Base-by-base conservation (phyloP, 1,139 yeast genomes). In the Scheffersomyces segobiensis region DNA sequence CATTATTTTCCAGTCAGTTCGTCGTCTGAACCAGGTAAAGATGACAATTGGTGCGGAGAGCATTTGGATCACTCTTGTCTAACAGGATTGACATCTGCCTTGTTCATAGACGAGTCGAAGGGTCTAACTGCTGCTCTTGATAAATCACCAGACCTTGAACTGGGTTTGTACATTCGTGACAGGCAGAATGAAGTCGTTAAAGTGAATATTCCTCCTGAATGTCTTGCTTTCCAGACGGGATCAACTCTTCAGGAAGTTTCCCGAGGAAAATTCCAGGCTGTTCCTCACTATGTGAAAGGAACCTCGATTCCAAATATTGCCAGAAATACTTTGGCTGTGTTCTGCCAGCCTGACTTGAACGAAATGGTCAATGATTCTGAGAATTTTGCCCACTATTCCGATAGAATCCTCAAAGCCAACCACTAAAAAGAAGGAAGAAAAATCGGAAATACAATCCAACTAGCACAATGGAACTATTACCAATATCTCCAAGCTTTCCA, bases 181-280 rank as follows among this genome's bases (percentile, higher is more conserved):
- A 74, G 90, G 50, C 69, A 70, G 6, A 82, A 84, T 12, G 69
- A 75, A 3, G 68, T 76, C 2, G 82, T 82, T 24, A 82, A 84
- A 60, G 87, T 86, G n/a, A 69, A 73, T 49, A 86, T 87, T 51
- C 89, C 90, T 0, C 63, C 67, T 3, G 83, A 85, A 62, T 82
- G 87, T 61, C 68, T 87, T 42, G 89, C 89, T 0, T 86, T 87
- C 67, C 90, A 87, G 66, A 85, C 89, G 0, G 91, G 91, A 1
- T 77, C 85, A n/a, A 85, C 89, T 0, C 72, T 87, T 49, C 81
- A 86, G 64, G 84, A 80, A 56, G 79, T 85, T 17, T 82, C 88
- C 0, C 62, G 69, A n/a, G 79, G 80, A 17, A 71, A 71, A 46
- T 85, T 87, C 70, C 82, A 80, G 66, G 89, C 89, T 1, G 89